phyloP scores from a whole-genome alignment of 75 land plant species.

The Cupressus sempervirens region DNA sequence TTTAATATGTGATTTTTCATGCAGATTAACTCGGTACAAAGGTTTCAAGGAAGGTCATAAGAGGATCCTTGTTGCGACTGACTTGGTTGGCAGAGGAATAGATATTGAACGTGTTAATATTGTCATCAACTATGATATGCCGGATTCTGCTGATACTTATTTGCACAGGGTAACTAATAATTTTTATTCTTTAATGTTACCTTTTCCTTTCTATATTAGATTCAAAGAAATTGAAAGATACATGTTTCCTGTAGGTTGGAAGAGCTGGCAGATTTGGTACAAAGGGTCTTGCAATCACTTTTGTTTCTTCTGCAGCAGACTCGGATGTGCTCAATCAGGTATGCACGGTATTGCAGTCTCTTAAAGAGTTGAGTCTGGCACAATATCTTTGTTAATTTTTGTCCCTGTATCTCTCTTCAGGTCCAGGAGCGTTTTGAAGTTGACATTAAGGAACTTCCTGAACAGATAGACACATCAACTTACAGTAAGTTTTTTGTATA shows the following conservation, averaged over 20 bases:
- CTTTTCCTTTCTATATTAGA: background rate
- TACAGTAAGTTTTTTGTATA: slow-evolving; percentile 61
- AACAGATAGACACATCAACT: slow-evolving; percentile 96
- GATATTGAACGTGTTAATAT: slow-evolving; percentile 99
- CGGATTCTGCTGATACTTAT: slow-evolving; percentile 98
- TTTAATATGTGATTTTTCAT: background rate
- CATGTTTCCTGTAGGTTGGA: slow-evolving; percentile 64
- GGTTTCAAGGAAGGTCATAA: slow-evolving; percentile 98
- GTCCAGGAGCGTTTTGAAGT: slow-evolving; percentile 98
- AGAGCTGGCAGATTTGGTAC: slow-evolving; percentile 98
- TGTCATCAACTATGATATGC: slow-evolving; percentile 99
- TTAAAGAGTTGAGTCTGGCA: background rate
- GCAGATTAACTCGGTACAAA: slow-evolving; percentile 88
- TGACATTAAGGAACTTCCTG: slow-evolving; percentile 97
- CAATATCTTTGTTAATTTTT: background rate
- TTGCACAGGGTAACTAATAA: slow-evolving; percentile 80
- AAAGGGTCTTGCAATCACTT: slow-evolving; percentile 95
- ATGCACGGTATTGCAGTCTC: background rate
- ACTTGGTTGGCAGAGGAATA: slow-evolving; percentile 96
- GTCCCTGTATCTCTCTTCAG: slow-evolving; percentile 21
- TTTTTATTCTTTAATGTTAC: background rate
- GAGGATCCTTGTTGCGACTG: slow-evolving; percentile 96
- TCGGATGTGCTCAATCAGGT: slow-evolving; percentile 97
- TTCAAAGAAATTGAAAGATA: too few relatives aligned
- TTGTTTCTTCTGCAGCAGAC: slow-evolving; percentile 91